phyloP scores from a whole-genome alignment of 2,329 filamentous ascomycete species.

The Nemania diffusa region DNA sequence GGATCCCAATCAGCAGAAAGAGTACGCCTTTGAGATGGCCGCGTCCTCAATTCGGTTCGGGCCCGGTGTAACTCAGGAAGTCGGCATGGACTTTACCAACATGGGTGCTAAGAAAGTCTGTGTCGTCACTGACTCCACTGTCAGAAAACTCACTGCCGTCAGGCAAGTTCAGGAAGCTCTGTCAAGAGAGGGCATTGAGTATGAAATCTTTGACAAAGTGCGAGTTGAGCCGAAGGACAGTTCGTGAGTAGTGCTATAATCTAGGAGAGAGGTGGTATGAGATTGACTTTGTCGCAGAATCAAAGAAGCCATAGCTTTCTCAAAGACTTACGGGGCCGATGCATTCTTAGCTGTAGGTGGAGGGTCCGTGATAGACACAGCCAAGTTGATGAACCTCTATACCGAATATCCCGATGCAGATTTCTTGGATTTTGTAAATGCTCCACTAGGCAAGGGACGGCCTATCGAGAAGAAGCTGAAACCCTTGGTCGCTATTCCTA shows the following conservation, averaged over 20 bases:
- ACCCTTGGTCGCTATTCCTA: slow-evolving; percentile 84
- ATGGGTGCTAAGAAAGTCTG: slow-evolving; percentile 87
- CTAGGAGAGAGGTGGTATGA: slow-evolving; percentile 4
- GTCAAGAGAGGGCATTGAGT: slow-evolving; percentile 80
- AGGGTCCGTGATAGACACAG: slow-evolving; percentile 96
- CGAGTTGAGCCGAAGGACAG: slow-evolving; percentile 94
- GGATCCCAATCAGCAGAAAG: slow-evolving; percentile 78
- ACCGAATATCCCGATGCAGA: slow-evolving; percentile 89
- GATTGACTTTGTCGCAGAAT: slow-evolving; percentile 63
- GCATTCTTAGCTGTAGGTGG: slow-evolving; percentile 92
- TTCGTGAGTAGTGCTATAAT: slow-evolving; percentile 65
- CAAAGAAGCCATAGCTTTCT: slow-evolving; percentile 88
- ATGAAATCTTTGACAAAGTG: slow-evolving; percentile 82
- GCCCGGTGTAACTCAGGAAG: slow-evolving; percentile 90
- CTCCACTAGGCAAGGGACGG: slow-evolving; percentile 84
- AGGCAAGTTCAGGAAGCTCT: slow-evolving; percentile 86
- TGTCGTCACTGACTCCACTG: slow-evolving; percentile 89
- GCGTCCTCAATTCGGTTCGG: slow-evolving; percentile 95
- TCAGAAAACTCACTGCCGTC: slow-evolving; percentile 87
- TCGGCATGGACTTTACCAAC: slow-evolving; percentile 97
- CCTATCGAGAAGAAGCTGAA: slow-evolving; percentile 77
- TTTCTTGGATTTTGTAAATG: slow-evolving; percentile 98
- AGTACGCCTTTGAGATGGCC: slow-evolving; percentile 99
- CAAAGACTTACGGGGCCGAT: slow-evolving; percentile 82
- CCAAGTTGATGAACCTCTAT: slow-evolving; percentile 98